A percentile compares a stretch with the other conserved stretches of the same genome.
phyloP scores from a whole-genome alignment of 192 early-diverging fungal species.

The Phlyctochytrium bullatum region DNA sequence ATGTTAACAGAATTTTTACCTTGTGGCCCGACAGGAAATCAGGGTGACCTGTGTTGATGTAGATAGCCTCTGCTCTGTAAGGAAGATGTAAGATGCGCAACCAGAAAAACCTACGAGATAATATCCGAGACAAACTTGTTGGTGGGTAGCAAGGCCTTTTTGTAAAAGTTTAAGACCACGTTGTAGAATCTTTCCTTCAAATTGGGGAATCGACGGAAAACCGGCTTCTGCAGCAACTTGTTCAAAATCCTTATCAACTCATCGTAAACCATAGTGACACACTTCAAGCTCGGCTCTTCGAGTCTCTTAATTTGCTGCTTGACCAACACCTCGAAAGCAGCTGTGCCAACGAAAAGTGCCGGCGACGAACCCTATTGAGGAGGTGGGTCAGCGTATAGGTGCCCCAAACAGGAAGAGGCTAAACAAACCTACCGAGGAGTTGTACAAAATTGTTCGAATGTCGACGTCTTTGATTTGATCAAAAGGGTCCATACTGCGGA shows the following conservation, averaged over 20 bases:
- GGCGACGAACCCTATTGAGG: conserved; percentile 80
- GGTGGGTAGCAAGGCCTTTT: conserved; percentile 85
- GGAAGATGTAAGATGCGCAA: conserved; percentile 6
- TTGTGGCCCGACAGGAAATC: conserved; percentile 98
- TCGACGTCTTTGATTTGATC: conserved; percentile 99
- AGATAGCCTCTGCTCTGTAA: conserved; percentile 83
- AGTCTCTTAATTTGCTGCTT: conserved; percentile 99
- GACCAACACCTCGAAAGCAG: conserved; percentile 95
- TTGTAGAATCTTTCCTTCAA: conserved; percentile 90
- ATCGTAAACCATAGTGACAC: conserved; percentile 94
- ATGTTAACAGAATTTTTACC: conserved; percentile 22
- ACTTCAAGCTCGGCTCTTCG: conserved; percentile 96
- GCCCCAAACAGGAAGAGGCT: not conserved
- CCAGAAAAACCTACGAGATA: conserved; percentile 61
- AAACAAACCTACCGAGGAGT: conserved; percentile 70
- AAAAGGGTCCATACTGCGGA: conserved; percentile 95
- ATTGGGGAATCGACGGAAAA: conserved; percentile 95
- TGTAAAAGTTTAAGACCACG: conserved; percentile 92
- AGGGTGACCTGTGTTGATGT: conserved; percentile 98
- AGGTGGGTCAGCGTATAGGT: not conserved
- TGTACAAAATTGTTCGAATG: conserved; percentile 98
- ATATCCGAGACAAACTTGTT: conserved; percentile 93
- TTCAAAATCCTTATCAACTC: conserved; percentile 95
- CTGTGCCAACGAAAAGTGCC: conserved; percentile 95
- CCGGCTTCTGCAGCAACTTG: conserved; percentile 86